These are phyloP conservation scores for Hemisphaericaspora xylanilytica DNA, from an alignment of 1,139 yeast genomes.

Conservation along the genomic window DNA sequence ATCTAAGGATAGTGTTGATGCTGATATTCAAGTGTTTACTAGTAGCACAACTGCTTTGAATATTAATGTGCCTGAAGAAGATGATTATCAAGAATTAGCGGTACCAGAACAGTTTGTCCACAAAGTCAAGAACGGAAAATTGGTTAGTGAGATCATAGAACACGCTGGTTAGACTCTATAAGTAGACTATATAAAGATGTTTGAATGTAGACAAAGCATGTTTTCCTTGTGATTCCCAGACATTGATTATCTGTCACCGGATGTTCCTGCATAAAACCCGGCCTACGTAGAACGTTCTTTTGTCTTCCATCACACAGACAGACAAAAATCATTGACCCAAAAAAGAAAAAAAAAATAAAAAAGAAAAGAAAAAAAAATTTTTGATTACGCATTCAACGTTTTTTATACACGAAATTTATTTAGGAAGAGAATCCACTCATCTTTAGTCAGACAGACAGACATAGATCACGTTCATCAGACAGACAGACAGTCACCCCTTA, in stretches of 20 bases:
- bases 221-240: too few relatives aligned
- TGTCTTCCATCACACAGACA: conserved; percentile 2
- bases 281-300: conserved; percentile 2
- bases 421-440: background rate
- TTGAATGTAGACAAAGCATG: background rate
- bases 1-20: conserved; percentile 62
- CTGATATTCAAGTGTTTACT: conserved; percentile 67
- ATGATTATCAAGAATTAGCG: conserved; percentile 64
- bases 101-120: conserved; percentile 89
- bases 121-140: conserved; percentile 38
- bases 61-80: conserved; percentile 62
- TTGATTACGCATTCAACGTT: conserved; percentile 1
- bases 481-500: background rate
- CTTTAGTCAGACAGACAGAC: background rate
- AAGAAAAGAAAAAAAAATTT: conserved; percentile 1
- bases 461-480: background rate
- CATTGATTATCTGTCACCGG: too few relatives aligned
- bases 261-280: conserved; percentile 1
- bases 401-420: background rate
- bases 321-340: background rate
- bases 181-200: background rate
- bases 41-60: conserved; percentile 84
- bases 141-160: conserved; percentile 44
- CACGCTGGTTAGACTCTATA: conserved; percentile 36
- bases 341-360: background rate